Percentiles rank a stretch among this genome's conserved stretches.
These are phyloP conservation scores for Senna tora DNA, from an alignment of 306 rosid genomes.

Conservation along the genomic window DNA sequence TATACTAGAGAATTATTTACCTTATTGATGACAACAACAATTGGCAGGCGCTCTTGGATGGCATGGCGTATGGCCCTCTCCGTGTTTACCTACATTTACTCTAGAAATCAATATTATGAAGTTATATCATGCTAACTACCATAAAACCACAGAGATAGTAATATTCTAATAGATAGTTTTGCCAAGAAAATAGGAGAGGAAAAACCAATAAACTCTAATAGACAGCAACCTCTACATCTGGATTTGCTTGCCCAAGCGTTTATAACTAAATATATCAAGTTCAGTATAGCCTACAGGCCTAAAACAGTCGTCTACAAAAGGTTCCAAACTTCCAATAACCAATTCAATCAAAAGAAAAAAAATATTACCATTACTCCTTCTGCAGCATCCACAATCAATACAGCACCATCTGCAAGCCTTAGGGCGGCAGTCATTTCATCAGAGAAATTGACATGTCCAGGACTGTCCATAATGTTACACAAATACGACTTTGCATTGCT, in stretches of 20 bases:
- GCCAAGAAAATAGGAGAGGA: neutral
- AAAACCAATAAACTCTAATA: neutral
- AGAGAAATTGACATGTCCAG: constrained; percentile 96
- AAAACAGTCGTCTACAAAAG: neutral
- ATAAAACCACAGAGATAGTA: neutral
- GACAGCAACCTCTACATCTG: neutral
- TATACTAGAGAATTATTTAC: constrained; percentile 38
- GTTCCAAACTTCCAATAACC: neutral
- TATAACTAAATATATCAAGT: neutral
- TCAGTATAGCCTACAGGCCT: neutral
- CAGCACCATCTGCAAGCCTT: constrained; percentile 94
- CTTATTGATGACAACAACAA: constrained; percentile 95
- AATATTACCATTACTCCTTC: constrained; percentile 91
- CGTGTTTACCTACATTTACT: constrained; percentile 73
- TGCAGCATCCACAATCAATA: constrained; percentile 91
- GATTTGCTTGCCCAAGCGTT: constrained; percentile 3
- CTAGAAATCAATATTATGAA: constrained; percentile 31
- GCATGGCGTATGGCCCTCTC: constrained; percentile 99
- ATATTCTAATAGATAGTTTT: neutral
- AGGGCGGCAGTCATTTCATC: constrained; percentile 98
- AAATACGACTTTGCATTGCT: constrained; percentile 80
- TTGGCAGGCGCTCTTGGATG: constrained; percentile 84
- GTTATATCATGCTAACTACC: neutral
- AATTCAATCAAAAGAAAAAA: neutral
- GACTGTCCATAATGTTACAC: constrained; percentile 90